A percentile compares a stretch with the other conserved stretches of the same genome.
phyloP scores from a whole-genome alignment of 1,139 yeast genomes.

The Hansenula anomala region DNA sequence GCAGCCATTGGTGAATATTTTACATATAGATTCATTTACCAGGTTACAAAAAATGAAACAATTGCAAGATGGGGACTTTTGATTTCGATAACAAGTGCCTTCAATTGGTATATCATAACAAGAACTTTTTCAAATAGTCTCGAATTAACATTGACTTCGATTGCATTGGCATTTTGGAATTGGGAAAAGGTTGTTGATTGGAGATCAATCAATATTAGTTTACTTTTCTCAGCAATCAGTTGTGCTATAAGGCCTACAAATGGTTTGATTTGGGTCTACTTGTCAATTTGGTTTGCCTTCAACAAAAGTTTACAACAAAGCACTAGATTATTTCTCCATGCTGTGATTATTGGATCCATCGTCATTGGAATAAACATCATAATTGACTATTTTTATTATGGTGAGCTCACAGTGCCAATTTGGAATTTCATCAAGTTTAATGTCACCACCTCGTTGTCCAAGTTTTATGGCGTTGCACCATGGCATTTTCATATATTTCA shows the following conservation, averaged over 20 bases:
- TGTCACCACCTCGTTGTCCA: slow-evolving; percentile 63
- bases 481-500: slow-evolving; percentile 83
- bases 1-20: slow-evolving; percentile 72
- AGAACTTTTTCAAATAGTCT: slow-evolving; percentile 84
- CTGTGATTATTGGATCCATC: slow-evolving; percentile 21
- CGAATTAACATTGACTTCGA: slow-evolving; percentile 67
- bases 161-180: slow-evolving; percentile 76
- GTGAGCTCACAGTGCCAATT: slow-evolving; percentile 54
- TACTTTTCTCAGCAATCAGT: slow-evolving; percentile 45
- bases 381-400: slow-evolving; percentile 62
- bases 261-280: slow-evolving; percentile 62
- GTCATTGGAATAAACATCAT: slow-evolving; percentile 32
- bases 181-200: slow-evolving; percentile 34
- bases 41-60: slow-evolving; percentile 30
- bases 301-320: slow-evolving; percentile 9
- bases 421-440: slow-evolving; percentile 73
- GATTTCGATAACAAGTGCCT: slow-evolving; percentile 64
- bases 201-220: slow-evolving; percentile 19
- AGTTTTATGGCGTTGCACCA: slow-evolving; percentile 82
- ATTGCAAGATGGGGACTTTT: slow-evolving; percentile 43
- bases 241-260: slow-evolving; percentile 84
- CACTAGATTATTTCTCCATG: slow-evolving; percentile 18
- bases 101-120: slow-evolving; percentile 77
- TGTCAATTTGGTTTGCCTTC: slow-evolving; percentile 37
- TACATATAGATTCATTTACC: slow-evolving; percentile 43